phyloP scores from a whole-genome alignment of 2,329 filamentous ascomycete genomes.

The Cladorrhinum sp. region DNA sequence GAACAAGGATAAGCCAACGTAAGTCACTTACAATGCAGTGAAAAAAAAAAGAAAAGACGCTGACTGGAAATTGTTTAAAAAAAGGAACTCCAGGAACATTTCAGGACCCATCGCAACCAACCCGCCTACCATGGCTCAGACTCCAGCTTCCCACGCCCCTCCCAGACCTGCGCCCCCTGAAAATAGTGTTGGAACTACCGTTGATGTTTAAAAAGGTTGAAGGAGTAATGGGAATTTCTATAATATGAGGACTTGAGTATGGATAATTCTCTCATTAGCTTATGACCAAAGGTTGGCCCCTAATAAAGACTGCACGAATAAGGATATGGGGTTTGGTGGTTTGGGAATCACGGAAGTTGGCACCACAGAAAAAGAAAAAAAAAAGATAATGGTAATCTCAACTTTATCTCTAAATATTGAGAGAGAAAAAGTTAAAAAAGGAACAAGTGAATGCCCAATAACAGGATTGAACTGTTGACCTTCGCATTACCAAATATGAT shows the following conservation, averaged over 20 bases:
- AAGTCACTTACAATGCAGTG: background rate
- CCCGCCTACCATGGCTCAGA: background rate
- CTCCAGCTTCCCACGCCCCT: background rate
- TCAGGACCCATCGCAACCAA: background rate
- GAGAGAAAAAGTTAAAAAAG: background rate
- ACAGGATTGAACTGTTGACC: constrained; percentile 12
- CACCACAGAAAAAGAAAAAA: no score
- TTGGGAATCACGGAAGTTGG: no score
- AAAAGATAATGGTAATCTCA: no score
- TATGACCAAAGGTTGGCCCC: no score
- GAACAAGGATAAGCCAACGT: background rate
- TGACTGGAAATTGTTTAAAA: background rate
- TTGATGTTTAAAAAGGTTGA: background rate
- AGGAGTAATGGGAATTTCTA: background rate
- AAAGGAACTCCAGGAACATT: background rate
- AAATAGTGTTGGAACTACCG: background rate
- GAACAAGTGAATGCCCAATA: constrained; percentile 8
- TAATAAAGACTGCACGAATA: no score
- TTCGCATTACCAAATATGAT: constrained; percentile 11
- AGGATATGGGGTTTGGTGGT: no score
- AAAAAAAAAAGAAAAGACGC: background rate
- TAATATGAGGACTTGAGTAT: no score
- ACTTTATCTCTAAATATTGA: background rate
- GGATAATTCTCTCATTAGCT: no score
- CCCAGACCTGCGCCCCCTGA: background rate